Evolutionary conservation across 768 basidiomycete genomes (phyloP).

Genomic region (Amanita muscaria): DNA sequence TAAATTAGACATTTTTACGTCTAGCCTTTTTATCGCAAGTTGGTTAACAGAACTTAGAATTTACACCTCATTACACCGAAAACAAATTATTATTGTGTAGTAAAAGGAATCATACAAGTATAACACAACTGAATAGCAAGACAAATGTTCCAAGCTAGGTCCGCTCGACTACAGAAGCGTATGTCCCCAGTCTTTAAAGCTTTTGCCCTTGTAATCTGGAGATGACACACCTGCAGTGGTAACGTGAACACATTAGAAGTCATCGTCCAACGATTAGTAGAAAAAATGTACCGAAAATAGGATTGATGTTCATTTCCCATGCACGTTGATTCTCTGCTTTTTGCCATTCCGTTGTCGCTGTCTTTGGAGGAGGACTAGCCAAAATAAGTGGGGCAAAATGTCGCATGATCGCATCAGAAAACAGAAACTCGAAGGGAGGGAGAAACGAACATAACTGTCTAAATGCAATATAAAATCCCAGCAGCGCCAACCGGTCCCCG

Average conservation of each 20-base stretch:
- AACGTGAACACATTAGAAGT: not conserved
- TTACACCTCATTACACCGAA: no score
- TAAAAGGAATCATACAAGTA: no score
- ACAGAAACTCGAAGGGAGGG: slow-evolving; percentile 2
- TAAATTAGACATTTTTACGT: no score
- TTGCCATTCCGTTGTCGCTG: slow-evolving; percentile 88
- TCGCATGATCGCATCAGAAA: not conserved
- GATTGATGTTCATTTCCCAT: slow-evolving; percentile 77
- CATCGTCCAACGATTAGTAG: slow-evolving; percentile 5
- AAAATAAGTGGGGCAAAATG: no score
- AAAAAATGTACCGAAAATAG: slow-evolving; percentile 63
- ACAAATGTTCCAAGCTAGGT: no score
- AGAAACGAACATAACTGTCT: slow-evolving; percentile 47
- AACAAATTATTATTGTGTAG: no score
- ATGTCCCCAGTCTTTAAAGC: slow-evolving; percentile 19
- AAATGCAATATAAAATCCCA: slow-evolving; percentile 39
- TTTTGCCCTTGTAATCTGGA: slow-evolving; percentile 81
- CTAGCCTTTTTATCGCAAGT: no score
- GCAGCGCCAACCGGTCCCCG: slow-evolving; percentile 56
- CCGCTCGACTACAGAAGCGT: no score
- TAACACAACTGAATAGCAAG: no score
- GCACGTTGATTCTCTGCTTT: slow-evolving; percentile 84
- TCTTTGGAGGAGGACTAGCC: slow-evolving; percentile 71
- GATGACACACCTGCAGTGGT: slow-evolving; percentile 78
- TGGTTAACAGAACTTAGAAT: no score